These are phyloP conservation scores for Ciborinia camelliae DNA, from an alignment of 2,329 filamentous ascomycete genomes.

Conservation along the genomic window DNA sequence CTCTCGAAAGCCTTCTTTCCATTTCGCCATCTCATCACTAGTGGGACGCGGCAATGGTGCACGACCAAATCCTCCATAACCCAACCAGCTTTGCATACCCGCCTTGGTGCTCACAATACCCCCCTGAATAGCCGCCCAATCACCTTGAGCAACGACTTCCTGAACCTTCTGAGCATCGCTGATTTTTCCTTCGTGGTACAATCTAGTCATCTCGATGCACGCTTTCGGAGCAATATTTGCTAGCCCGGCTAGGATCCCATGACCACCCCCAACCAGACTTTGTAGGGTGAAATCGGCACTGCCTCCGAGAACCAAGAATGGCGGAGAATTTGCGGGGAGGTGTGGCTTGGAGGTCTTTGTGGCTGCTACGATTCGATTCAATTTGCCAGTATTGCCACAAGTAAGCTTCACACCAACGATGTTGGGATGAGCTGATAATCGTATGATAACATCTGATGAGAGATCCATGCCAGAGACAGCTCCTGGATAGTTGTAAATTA, in stretches of 20 bases:
- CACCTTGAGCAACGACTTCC: slow-evolving; percentile 60
- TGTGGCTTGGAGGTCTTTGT: slow-evolving; percentile 52
- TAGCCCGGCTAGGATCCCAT: slow-evolving; percentile 68
- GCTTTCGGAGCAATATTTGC: slow-evolving; percentile 67
- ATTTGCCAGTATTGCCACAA: slow-evolving; percentile 71
- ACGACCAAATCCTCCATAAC: slow-evolving; percentile 56
- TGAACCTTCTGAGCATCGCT: slow-evolving; percentile 62
- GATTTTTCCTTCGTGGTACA: slow-evolving; percentile 57
- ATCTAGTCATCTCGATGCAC: slow-evolving; percentile 57
- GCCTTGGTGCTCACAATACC: slow-evolving; percentile 69
- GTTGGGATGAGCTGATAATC: slow-evolving; percentile 75
- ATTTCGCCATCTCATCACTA: slow-evolving; percentile 46
- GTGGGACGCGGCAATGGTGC: slow-evolving; percentile 52
- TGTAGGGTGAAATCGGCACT: slow-evolving; percentile 73
- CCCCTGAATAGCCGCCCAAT: slow-evolving; percentile 67
- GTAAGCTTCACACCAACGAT: slow-evolving; percentile 90
- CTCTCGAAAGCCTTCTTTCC: slow-evolving; percentile 55
- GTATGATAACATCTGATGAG: slow-evolving; percentile 82
- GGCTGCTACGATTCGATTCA: slow-evolving; percentile 53
- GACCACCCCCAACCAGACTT: slow-evolving; percentile 64
- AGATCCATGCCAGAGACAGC: slow-evolving; percentile 84
- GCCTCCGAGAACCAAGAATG: slow-evolving; percentile 69
- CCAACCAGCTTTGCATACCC: slow-evolving; percentile 57
- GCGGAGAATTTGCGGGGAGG: slow-evolving; percentile 29
- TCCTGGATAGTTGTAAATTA: slow-evolving; percentile 90